A percentile compares a stretch with the other conserved stretches of the same genome.
Evolutionary conservation across 1,284 basidiomycete genomes (phyloP).

Genomic region (Heterobasidion parviporum): DNA sequence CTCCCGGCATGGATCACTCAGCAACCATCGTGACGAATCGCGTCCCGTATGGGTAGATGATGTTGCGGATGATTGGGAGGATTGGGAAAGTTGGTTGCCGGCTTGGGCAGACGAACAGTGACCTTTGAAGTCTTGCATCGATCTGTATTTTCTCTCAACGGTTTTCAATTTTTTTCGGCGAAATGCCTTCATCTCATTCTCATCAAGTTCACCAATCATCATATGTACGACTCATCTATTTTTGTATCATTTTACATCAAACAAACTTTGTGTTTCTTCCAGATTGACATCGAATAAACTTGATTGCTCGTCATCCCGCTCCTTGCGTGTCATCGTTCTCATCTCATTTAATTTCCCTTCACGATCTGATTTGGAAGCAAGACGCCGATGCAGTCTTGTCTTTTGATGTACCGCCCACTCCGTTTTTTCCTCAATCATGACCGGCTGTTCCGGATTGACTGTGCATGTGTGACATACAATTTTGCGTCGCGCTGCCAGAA

Average conservation of each 20-base stretch:
- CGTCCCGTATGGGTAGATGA: neutral
- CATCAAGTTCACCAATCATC: neutral
- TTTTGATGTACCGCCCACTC: constrained; percentile 61
- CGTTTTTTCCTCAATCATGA: constrained; percentile 65
- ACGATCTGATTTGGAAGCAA: neutral
- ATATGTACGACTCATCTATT: neutral
- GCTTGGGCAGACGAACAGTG: neutral
- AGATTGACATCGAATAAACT: neutral
- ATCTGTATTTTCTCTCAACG: neutral
- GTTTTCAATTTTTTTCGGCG: neutral
- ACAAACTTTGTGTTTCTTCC: neutral
- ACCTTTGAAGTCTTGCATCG: neutral
- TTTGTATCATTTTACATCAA: too few species aligned
- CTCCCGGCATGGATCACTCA: neutral
- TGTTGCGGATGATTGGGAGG: neutral
- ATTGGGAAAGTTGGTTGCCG: neutral
- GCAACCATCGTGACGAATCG: too few species aligned
- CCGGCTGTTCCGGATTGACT: constrained; percentile 46
- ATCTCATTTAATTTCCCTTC: neutral
- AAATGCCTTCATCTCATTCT: neutral
- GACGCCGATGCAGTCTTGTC: constrained; percentile 49
- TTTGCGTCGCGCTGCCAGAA: constrained; percentile 52
- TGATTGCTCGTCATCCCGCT: neutral
- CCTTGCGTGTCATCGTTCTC: neutral
- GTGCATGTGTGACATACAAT: constrained; percentile 69